phyloP scores from a whole-genome alignment of 1,284 basidiomycete species.

The Trametes versicolor region DNA sequence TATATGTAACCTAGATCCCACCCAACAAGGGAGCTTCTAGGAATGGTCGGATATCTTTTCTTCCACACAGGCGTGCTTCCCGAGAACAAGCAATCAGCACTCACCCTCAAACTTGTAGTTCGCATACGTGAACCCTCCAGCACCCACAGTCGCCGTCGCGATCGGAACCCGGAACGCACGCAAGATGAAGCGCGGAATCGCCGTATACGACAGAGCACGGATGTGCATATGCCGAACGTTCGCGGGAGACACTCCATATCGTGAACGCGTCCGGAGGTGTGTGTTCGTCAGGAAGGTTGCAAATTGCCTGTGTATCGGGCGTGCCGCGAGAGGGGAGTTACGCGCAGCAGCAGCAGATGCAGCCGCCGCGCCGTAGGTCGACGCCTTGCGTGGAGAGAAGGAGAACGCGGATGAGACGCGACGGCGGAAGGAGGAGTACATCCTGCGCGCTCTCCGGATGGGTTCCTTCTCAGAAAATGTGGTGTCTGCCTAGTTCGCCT shows the following conservation, averaged over 20 bases:
- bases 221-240: constrained; percentile 72
- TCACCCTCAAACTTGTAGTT: constrained; percentile 94
- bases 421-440: constrained; percentile 58
- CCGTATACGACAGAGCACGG: constrained; percentile 83
- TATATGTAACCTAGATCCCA: too few species aligned
- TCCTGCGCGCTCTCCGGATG: constrained; percentile 36
- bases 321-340: constrained; percentile 49
- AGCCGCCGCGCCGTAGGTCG: constrained; percentile 57
- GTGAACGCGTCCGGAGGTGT: constrained; percentile 52
- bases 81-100: constrained; percentile 38
- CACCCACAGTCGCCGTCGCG: constrained; percentile 87
- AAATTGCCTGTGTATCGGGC: constrained; percentile 63
- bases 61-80: too few species aligned
- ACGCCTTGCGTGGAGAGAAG: constrained; percentile 53
- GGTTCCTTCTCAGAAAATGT: constrained; percentile 3
- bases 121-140: constrained; percentile 90
- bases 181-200: constrained; percentile 84
- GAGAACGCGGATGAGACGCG: constrained; percentile 49
- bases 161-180: constrained; percentile 88
- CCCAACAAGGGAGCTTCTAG: too few species aligned
- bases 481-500: constrained; percentile 4
- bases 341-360: constrained; percentile 27
- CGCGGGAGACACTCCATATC: constrained; percentile 53
- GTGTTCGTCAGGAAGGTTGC: constrained; percentile 63
- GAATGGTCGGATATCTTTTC: too few species aligned